Percentiles rank a stretch among this genome's conserved stretches.
These are phyloP conservation scores for Avena insularis DNA, from an alignment of 176 grass and related monocot genomes.

Conservation along the genomic window DNA sequence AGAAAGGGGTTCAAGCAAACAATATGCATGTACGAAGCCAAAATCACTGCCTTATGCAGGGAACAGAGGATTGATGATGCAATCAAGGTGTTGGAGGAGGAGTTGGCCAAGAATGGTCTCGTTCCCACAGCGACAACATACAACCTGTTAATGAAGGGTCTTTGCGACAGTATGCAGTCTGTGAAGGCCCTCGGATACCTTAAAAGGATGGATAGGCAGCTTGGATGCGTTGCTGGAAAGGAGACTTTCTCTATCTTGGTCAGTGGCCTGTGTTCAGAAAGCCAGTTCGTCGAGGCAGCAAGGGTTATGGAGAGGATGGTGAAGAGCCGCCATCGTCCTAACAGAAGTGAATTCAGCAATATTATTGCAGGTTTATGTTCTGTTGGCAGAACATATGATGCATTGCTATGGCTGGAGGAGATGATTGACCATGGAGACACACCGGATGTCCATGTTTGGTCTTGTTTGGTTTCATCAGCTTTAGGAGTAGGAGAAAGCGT, in stretches of 20 bases:
- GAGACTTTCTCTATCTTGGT: constrained; percentile 78
- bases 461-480: constrained; percentile 51
- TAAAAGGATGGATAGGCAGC: constrained; percentile 60
- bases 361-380: constrained; percentile 73
- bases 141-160: constrained; percentile 76
- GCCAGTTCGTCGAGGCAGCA: constrained; percentile 52
- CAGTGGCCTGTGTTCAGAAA: constrained; percentile 59
- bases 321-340: constrained; percentile 57
- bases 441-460: constrained; percentile 59
- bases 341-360: constrained; percentile 45
- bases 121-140: constrained; percentile 61
- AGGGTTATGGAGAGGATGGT: constrained; percentile 75
- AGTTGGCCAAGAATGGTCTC: constrained; percentile 60
- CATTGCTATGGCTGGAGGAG: constrained; percentile 84
- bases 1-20: constrained; percentile 71
- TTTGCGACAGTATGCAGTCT: constrained; percentile 64
- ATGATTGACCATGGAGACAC: constrained; percentile 73
- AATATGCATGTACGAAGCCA: constrained; percentile 57
- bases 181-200: constrained; percentile 70
- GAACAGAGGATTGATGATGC: constrained; percentile 55
- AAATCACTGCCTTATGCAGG: constrained; percentile 66
- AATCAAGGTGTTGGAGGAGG: constrained; percentile 62
- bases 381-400: constrained; percentile 64
- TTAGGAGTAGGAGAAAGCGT: constrained; percentile 10
- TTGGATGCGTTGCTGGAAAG: constrained; percentile 60